These are phyloP conservation scores for Metarhizium album DNA, from an alignment of 2,329 filamentous ascomycete species.

Conservation along the genomic window DNA sequence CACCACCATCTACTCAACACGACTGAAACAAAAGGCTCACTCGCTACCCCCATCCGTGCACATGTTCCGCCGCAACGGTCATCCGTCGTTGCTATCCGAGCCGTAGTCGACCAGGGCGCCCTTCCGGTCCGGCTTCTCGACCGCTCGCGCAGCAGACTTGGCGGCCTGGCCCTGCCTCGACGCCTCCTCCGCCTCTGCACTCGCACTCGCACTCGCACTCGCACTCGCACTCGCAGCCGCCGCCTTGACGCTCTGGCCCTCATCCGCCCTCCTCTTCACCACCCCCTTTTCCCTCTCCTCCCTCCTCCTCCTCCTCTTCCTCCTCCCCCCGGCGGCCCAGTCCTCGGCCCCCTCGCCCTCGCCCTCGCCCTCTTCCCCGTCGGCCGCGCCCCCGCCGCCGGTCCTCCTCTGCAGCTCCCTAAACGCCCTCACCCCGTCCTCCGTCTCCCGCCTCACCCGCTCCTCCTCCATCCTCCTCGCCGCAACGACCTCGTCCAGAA, in stretches of 20 bases:
- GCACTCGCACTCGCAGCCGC: too few species aligned
- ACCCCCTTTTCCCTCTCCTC: slow-evolving; percentile 7
- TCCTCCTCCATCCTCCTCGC: slow-evolving; percentile 43
- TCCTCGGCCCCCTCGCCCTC: slow-evolving; percentile 13
- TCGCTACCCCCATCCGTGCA: too few species aligned
- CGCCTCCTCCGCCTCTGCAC: slow-evolving; percentile 6
- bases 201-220: too few species aligned
- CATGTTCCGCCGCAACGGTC: background rate
- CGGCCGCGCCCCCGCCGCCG: slow-evolving; percentile 11
- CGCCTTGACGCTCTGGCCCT: too few species aligned
- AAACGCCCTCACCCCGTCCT: slow-evolving; percentile 46
- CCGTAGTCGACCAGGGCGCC: slow-evolving; percentile 42
- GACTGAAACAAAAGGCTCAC: background rate
- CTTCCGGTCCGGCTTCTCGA: background rate
- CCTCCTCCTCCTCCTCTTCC: slow-evolving; percentile 25
- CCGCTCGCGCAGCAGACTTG: too few species aligned
- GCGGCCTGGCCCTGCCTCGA: too few species aligned
- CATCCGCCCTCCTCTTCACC: too few species aligned
- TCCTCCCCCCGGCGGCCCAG: slow-evolving; percentile 25
- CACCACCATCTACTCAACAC: slow-evolving; percentile 4
- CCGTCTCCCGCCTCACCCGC: slow-evolving; percentile 40
- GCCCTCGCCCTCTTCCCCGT: slow-evolving; percentile 13
- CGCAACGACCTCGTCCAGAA: slow-evolving; percentile 50
- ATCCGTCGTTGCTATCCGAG: slow-evolving; percentile 37
- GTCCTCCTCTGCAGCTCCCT: slow-evolving; percentile 36